These are phyloP conservation scores for Diospyros lotus DNA, from an alignment of 148 eudicot species.

Conservation along the genomic window DNA sequence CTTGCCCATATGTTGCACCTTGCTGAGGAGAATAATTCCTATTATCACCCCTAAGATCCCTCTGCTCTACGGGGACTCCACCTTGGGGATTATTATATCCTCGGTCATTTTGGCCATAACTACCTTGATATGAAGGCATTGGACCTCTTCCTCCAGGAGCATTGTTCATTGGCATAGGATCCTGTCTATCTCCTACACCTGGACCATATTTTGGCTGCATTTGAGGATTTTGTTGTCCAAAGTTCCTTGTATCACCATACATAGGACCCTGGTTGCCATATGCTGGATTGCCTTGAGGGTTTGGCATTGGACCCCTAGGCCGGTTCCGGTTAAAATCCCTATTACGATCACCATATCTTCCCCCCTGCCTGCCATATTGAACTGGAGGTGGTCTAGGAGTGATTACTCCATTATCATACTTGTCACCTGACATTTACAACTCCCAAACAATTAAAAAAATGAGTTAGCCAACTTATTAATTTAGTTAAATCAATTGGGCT, in stretches of 20 bases:
- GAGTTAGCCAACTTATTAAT: background rate
- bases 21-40: slow-evolving; percentile 33
- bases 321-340: slow-evolving; percentile 21
- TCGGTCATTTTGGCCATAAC: slow-evolving; percentile 27
- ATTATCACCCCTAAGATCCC: slow-evolving; percentile 15
- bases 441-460: background rate
- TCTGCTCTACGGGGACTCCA: slow-evolving; percentile 27
- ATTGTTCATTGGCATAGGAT: slow-evolving; percentile 22
- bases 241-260: slow-evolving; percentile 40
- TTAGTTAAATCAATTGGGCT: background rate
- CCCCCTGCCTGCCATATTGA: slow-evolving; percentile 57
- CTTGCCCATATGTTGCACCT: slow-evolving; percentile 38
- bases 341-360: slow-evolving; percentile 32
- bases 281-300: slow-evolving; percentile 31
- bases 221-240: slow-evolving; percentile 24
- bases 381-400: slow-evolving; percentile 86
- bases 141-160: slow-evolving; percentile 33
- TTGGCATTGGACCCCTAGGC: slow-evolving; percentile 30
- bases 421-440: slow-evolving; percentile 56
- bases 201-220: slow-evolving; percentile 19
- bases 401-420: slow-evolving; percentile 81
- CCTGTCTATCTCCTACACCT: slow-evolving; percentile 31
- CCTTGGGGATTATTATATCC: slow-evolving; percentile 29
- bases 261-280: slow-evolving; percentile 36
- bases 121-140: slow-evolving; percentile 35